These are phyloP conservation scores for Oryza australiensis DNA, from an alignment of 176 grass and related monocot species.

Conservation along the genomic window DNA sequence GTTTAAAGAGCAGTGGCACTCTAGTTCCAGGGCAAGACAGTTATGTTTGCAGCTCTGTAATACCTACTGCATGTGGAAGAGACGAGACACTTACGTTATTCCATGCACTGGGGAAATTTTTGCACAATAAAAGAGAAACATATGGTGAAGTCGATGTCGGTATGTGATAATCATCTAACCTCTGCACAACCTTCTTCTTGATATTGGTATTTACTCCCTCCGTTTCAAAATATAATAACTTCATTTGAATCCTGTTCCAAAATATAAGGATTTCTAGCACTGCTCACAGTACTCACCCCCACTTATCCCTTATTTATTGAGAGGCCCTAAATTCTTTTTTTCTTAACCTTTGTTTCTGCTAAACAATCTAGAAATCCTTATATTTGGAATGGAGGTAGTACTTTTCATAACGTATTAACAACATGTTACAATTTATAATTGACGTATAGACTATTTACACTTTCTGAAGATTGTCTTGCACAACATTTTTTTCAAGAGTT, in stretches of 20 bases:
- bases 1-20: constrained; percentile 25
- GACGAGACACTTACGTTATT: constrained; percentile 90
- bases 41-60: constrained; percentile 35
- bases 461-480: constrained; percentile 4
- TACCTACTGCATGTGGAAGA: constrained; percentile 62
- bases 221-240: no score
- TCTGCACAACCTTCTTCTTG: constrained; percentile 17
- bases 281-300: no score
- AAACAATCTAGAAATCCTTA: no score
- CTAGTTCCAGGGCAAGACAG: constrained; percentile 36
- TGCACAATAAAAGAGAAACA: constrained; percentile 92
- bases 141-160: constrained; percentile 31
- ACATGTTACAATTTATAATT: neutral
- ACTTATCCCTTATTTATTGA: no score
- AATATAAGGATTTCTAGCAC: no score
- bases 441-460: neutral
- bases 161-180: constrained; percentile 45
- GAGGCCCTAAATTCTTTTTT: no score
- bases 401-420: neutral
- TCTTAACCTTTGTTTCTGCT: no score
- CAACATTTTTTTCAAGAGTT: constrained; percentile 2
- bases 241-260: no score
- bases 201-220: neutral
- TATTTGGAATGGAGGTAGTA: no score
- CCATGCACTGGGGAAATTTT: constrained; percentile 92